Evolutionary conservation across 106 monocot genomes (phyloP).

Genomic region (Narthecium ossifragum): DNA sequence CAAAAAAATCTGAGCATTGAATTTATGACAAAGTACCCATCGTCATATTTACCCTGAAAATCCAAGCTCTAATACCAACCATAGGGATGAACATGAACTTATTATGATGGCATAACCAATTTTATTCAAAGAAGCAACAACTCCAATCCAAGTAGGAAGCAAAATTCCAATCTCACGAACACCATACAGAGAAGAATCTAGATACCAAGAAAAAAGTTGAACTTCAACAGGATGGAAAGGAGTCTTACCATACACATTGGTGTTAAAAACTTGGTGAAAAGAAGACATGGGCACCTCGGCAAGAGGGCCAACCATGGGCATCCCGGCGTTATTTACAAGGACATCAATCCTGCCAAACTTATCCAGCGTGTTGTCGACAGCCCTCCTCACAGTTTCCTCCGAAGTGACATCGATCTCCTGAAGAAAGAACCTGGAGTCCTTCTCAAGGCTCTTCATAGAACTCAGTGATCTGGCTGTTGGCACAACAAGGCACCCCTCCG

Average conservation of each 20-base stretch:
- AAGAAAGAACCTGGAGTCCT: constrained; percentile 44
- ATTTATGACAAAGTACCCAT: too few species aligned
- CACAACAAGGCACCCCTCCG: constrained; percentile 51
- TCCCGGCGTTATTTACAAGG: constrained; percentile 86
- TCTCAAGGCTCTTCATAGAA: constrained; percentile 60
- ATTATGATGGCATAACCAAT: too few species aligned
- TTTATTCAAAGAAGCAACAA: too few species aligned
- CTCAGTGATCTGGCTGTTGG: constrained; percentile 64
- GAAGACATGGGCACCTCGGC: constrained; percentile 68
- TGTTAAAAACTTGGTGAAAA: constrained; percentile 48
- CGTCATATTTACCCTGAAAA: too few species aligned
- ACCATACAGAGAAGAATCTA: neutral
- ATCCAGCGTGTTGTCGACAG: constrained; percentile 32
- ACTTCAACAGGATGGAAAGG: neutral
- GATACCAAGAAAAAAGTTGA: neutral
- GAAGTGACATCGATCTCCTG: constrained; percentile 66
- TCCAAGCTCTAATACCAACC: too few species aligned
- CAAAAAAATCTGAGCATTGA: too few species aligned
- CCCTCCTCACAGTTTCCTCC: constrained; percentile 43
- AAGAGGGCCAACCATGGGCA: constrained; percentile 78
- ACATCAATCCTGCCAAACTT: constrained; percentile 78
- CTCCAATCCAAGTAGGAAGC: too few species aligned
- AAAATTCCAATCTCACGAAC: neutral
- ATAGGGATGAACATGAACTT: too few species aligned
- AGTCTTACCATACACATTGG: constrained; percentile 69